Evolutionary conservation across 2,329 filamentous ascomycete species (phyloP).

Genomic region (Lasiodiplodia sp.): DNA sequence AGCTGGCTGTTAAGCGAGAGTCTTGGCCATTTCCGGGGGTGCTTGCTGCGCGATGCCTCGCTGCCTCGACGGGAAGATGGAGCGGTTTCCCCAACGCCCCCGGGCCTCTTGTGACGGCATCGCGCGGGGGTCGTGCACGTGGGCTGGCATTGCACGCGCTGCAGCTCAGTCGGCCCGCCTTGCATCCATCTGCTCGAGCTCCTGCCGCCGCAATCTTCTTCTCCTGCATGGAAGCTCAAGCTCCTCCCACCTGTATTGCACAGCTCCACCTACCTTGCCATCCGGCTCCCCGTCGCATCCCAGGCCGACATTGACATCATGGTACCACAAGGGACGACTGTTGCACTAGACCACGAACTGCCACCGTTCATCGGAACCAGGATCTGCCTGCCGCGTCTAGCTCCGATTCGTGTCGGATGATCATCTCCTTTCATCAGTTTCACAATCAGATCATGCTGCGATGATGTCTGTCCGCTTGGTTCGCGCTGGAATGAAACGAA

Average conservation of each 20-base stretch:
- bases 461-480: background rate
- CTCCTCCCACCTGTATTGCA: background rate
- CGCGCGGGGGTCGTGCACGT: constrained; percentile 22
- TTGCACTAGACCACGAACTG: background rate
- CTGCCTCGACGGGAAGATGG: background rate
- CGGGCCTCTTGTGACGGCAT: constrained; percentile 14
- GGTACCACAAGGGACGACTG: background rate
- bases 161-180: background rate
- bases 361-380: background rate
- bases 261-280: background rate
- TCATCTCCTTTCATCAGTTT: background rate
- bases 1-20: constrained; percentile 20
- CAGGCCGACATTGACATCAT: background rate
- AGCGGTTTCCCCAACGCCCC: background rate
- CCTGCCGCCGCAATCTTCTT: background rate
- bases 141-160: background rate
- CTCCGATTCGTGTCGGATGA: background rate
- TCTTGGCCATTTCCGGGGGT: constrained; percentile 8
- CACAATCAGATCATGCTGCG: background rate
- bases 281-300: background rate
- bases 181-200: background rate
- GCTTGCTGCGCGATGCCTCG: constrained; percentile 2
- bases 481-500: background rate
- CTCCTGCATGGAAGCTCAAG: background rate
- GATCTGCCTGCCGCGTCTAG: background rate